These are phyloP conservation scores for Solanum chiquidenum DNA, from an alignment of 257 asterid species.

Conservation along the genomic window DNA sequence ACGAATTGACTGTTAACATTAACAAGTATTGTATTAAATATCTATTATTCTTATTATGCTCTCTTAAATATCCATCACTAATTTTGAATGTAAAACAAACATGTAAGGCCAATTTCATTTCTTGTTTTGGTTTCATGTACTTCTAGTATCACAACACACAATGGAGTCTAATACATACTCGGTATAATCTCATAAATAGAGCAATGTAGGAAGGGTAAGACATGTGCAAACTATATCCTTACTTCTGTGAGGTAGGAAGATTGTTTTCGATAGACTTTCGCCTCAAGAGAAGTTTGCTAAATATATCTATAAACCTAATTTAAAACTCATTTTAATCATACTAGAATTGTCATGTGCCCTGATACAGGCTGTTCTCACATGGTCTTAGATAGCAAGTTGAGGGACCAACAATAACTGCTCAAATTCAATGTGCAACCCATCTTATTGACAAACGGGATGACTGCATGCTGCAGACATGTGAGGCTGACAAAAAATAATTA, in stretches of 20 bases:
- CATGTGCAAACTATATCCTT: too few species aligned
- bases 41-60: neutral
- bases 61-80: neutral
- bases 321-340: neutral
- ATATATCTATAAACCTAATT: neutral
- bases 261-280: too few species aligned
- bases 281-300: neutral
- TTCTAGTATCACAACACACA: neutral
- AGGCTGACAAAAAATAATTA: neutral
- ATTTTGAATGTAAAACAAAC: neutral
- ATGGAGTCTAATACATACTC: neutral
- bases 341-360: neutral
- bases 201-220: neutral
- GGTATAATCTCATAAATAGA: neutral
- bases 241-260: too few species aligned
- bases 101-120: neutral
- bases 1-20: neutral
- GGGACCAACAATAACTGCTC: slow-evolving; percentile 16
- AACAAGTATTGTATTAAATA: neutral
- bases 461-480: neutral
- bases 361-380: slow-evolving; percentile 21
- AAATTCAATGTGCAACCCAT: slow-evolving; percentile 10
- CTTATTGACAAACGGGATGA: neutral
- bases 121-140: neutral
- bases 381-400: slow-evolving; percentile 9